phyloP scores from a whole-genome alignment of 441 rosid species.

The Metrosideros polymorpha region DNA sequence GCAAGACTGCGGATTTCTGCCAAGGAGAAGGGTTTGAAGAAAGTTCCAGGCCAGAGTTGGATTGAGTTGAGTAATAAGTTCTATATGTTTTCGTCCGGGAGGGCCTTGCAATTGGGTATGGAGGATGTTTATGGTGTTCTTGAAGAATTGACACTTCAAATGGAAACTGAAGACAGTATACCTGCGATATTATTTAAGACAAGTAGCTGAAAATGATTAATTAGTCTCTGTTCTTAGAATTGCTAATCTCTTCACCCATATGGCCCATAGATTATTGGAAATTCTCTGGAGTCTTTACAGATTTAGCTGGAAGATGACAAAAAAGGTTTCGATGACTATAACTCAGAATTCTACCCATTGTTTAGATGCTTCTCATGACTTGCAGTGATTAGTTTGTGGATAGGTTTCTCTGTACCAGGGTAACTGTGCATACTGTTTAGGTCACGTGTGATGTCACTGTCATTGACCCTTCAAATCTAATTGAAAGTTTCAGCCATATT shows the following conservation, averaged over 20 bases:
- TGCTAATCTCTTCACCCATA: neutral
- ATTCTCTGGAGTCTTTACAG: neutral
- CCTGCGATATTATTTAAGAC: neutral
- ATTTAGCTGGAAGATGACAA: neutral
- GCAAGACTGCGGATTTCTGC: conserved; percentile 33
- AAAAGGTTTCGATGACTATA: neutral
- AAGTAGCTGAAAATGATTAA: neutral
- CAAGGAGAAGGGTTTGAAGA: conserved; percentile 32
- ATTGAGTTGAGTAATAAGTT: conserved; percentile 28
- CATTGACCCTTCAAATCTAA: neutral
- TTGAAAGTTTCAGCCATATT: neutral
- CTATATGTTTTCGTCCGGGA: conserved; percentile 30
- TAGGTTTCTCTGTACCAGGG: neutral
- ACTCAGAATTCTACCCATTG: neutral
- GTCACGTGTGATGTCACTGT: neutral
- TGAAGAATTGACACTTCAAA: conserved; percentile 38
- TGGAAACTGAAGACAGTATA: conserved; percentile 8
- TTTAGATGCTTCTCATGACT: neutral
- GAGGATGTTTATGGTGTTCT: conserved; percentile 28
- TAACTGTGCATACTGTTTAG: neutral
- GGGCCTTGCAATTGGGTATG: conserved; percentile 21
- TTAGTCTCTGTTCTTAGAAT: neutral
- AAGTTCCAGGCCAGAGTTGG: conserved; percentile 43
- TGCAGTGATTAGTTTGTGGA: neutral
- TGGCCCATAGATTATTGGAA: neutral